phyloP scores from a whole-genome alignment of 768 basidiomycete genomes.

The Suillus clintonianus region DNA sequence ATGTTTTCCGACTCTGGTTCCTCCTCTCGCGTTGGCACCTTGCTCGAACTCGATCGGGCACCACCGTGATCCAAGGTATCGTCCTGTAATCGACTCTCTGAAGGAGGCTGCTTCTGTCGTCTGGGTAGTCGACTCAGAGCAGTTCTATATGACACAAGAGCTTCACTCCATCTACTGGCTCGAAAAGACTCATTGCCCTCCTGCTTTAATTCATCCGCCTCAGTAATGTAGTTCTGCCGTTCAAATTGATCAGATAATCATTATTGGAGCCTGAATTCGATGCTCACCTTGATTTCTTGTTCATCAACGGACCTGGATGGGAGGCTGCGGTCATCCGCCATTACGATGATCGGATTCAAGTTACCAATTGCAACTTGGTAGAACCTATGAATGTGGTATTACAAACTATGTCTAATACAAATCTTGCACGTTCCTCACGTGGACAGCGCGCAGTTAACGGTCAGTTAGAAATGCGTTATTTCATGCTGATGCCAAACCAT shows the following conservation, averaged over 20 bases:
- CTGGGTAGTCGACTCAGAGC: slow-evolving; percentile 71
- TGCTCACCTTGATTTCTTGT: background rate
- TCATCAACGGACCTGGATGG: background rate
- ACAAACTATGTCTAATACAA: background rate
- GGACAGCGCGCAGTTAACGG: background rate
- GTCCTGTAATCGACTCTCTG: slow-evolving; percentile 22
- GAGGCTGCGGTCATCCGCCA: slow-evolving; percentile 3
- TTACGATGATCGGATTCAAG: background rate
- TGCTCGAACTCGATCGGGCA: slow-evolving; percentile 10
- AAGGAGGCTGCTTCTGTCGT: slow-evolving; percentile 28
- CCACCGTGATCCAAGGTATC: background rate
- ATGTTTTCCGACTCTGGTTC: slow-evolving; percentile 12
- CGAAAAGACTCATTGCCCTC: slow-evolving; percentile 80
- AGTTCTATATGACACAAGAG: slow-evolving; percentile 66
- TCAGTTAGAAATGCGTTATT: background rate
- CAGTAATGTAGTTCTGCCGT: slow-evolving; percentile 43
- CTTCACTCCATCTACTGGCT: slow-evolving; percentile 63
- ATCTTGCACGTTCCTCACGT: background rate
- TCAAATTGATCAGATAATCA: slow-evolving; percentile 6
- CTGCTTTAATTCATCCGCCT: slow-evolving; percentile 65
- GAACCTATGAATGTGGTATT: background rate
- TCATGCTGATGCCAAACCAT: background rate
- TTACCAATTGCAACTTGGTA: background rate
- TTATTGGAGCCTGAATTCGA: background rate
- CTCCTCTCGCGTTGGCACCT: slow-evolving; percentile 12